Evolutionary conservation across 345 rosid genomes (phyloP).

Genomic region (Pistacia vera): DNA sequence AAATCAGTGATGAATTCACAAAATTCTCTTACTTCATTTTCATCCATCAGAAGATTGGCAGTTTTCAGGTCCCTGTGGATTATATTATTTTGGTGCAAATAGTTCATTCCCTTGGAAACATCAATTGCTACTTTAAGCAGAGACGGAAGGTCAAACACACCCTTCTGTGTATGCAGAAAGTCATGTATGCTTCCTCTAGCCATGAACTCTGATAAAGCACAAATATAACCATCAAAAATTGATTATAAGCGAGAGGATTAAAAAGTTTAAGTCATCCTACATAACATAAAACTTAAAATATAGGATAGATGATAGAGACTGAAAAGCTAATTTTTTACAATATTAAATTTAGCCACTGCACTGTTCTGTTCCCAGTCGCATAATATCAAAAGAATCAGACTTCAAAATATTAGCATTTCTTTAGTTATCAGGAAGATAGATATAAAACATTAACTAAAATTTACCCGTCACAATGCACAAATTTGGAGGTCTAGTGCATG

Average conservation of each 20-base stretch:
- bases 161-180: constrained; percentile 83
- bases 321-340: constrained; percentile 18
- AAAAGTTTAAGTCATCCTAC: constrained; percentile 18
- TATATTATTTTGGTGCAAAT: constrained; percentile 93
- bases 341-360: constrained; percentile 18
- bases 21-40: constrained; percentile 73
- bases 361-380: constrained; percentile 24
- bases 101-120: constrained; percentile 95
- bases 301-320: constrained; percentile 17
- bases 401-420: constrained; percentile 1
- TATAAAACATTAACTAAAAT: constrained; percentile 10
- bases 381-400: constrained; percentile 11
- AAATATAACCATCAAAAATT: constrained; percentile 22
- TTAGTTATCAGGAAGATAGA: neutral
- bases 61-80: constrained; percentile 95
- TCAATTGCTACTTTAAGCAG: constrained; percentile 87
- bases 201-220: constrained; percentile 81
- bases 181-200: constrained; percentile 88
- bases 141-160: constrained; percentile 73
- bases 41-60: constrained; percentile 99
- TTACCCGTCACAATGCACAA: constrained; percentile 95
- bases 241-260: constrained; percentile 15
- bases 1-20: constrained; percentile 4
- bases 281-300: constrained; percentile 17
- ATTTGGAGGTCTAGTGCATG: constrained; percentile 82